phyloP scores from a whole-genome alignment of 345 rosid species.

The Nephelium lappaceum region DNA sequence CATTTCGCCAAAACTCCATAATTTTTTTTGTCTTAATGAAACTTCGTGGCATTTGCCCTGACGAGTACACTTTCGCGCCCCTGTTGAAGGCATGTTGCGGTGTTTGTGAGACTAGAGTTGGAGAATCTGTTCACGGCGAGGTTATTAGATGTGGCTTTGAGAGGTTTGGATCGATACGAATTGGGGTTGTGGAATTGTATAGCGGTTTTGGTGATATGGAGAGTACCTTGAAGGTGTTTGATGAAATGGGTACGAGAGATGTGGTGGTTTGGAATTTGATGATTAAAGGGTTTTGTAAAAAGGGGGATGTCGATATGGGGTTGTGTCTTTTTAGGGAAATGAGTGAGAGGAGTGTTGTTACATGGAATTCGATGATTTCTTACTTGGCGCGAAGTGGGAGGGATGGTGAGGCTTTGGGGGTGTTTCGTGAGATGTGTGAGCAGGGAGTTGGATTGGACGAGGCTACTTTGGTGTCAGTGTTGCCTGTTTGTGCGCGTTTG shows the following conservation, averaged over 20 bases:
- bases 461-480: constrained; percentile 58
- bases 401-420: constrained; percentile 56
- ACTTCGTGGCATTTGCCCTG: constrained; percentile 56
- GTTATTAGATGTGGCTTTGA: constrained; percentile 48
- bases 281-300: constrained; percentile 63
- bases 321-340: constrained; percentile 52
- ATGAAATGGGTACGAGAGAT: constrained; percentile 54
- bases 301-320: constrained; percentile 56
- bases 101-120: constrained; percentile 37
- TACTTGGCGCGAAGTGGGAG: constrained; percentile 59
- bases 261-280: constrained; percentile 67
- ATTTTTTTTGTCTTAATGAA: constrained; percentile 52
- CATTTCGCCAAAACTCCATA: constrained; percentile 47
- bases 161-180: constrained; percentile 46
- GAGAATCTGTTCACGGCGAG: constrained; percentile 58
- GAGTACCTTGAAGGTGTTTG: constrained; percentile 61
- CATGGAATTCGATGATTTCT: constrained; percentile 75
- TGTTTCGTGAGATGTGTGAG: constrained; percentile 63
- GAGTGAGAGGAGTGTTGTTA: constrained; percentile 56
- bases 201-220: constrained; percentile 45
- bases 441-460: constrained; percentile 61
- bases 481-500: constrained; percentile 66
- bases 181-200: constrained; percentile 67
- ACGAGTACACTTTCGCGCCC: constrained; percentile 75
- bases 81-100: constrained; percentile 61